phyloP scores from a whole-genome alignment of 2,329 filamentous ascomycete species.

The Neofusicoccum laricinum region DNA sequence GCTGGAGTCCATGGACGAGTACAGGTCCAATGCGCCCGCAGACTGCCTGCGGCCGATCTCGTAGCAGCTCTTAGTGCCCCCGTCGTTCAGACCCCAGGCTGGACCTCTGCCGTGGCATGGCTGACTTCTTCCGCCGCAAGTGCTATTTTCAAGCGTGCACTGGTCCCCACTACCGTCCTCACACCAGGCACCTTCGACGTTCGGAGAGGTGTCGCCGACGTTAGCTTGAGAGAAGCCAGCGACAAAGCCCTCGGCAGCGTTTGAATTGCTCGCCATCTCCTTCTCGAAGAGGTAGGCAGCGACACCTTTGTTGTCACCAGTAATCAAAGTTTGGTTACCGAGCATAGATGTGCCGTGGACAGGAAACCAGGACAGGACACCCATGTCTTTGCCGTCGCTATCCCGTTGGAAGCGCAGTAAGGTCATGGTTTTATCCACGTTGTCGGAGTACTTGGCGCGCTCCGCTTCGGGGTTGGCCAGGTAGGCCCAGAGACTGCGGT shows the following conservation, averaged over 20 bases:
- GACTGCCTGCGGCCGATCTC: conserved; percentile 75
- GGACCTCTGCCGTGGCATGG: conserved; percentile 73
- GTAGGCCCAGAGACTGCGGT: conserved; percentile 85
- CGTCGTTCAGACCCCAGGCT: conserved; percentile 63
- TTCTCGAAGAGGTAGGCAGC: conserved; percentile 83
- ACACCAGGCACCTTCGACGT: conserved; percentile 82
- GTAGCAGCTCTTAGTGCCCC: conserved; percentile 65
- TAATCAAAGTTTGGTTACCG: conserved; percentile 85
- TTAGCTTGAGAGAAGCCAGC: conserved; percentile 91
- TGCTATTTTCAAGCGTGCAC: conserved; percentile 79
- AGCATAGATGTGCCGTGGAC: conserved; percentile 89
- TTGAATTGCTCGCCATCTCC: conserved; percentile 50
- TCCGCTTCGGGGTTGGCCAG: conserved; percentile 79
- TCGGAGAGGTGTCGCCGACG: conserved; percentile 87
- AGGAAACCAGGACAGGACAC: conserved; percentile 85
- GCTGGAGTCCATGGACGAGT: conserved; percentile 50
- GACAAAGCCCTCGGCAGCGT: conserved; percentile 67
- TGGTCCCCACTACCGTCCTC: conserved; percentile 70
- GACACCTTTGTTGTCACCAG: conserved; percentile 96
- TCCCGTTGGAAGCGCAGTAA: conserved; percentile 73
- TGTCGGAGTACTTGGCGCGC: conserved; percentile 62
- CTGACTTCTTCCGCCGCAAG: conserved; percentile 71
- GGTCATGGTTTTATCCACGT: conserved; percentile 75
- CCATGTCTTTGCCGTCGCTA: conserved; percentile 72
- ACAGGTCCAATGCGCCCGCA: conserved; percentile 56